Evolutionary conservation across 345 rosid species (phyloP).

Genomic region (Tarenaya hassleriana): DNA sequence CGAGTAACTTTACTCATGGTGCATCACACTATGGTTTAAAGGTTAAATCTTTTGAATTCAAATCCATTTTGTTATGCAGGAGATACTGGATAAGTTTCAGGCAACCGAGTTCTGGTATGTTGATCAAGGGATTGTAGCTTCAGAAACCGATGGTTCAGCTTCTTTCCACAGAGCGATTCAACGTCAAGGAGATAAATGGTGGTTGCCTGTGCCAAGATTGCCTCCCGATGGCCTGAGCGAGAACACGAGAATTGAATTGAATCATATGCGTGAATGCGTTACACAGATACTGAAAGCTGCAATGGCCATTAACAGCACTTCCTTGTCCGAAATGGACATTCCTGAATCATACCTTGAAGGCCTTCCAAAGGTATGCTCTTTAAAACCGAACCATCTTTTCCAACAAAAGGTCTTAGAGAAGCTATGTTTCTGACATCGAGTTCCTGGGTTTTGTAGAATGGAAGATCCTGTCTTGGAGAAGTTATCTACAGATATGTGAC

Average conservation of each 20-base stretch:
- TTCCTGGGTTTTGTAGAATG: constrained; percentile 58
- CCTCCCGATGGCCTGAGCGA: constrained; percentile 69
- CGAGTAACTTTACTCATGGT: too few species aligned
- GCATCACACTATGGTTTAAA: too few species aligned
- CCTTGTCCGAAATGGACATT: constrained; percentile 76
- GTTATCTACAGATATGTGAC: constrained; percentile 66
- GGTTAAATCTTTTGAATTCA: background rate
- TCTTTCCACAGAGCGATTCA: constrained; percentile 64
- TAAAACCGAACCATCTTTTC: too few species aligned
- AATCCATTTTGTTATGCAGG: constrained; percentile 36
- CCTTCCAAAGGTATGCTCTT: constrained; percentile 60
- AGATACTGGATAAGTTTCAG: constrained; percentile 65
- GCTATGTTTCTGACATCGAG: background rate
- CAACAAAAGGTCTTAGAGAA: background rate
- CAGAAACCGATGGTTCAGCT: constrained; percentile 46
- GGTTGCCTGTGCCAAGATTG: constrained; percentile 82
- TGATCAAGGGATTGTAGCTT: constrained; percentile 64
- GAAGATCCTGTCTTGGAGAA: constrained; percentile 84
- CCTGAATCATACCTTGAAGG: constrained; percentile 65
- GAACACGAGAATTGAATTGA: constrained; percentile 53
- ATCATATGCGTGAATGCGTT: constrained; percentile 56
- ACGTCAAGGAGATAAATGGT: constrained; percentile 89
- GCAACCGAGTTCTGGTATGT: constrained; percentile 88
- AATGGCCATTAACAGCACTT: constrained; percentile 73
- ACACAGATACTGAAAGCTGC: constrained; percentile 92